phyloP scores from a whole-genome alignment of 805 yeast genomes.

The Kazachstania viticola region DNA sequence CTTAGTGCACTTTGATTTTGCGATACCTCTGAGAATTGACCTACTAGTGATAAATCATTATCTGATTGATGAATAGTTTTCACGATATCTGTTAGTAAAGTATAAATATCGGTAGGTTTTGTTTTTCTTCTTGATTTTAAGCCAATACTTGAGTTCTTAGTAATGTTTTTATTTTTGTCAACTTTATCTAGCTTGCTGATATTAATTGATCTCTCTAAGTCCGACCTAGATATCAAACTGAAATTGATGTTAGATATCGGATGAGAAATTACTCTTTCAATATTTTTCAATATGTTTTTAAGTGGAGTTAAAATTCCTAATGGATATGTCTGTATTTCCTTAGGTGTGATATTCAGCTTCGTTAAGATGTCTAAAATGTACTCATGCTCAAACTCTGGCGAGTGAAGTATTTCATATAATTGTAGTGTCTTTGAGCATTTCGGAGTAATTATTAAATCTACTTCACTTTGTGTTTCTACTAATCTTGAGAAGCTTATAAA shows the following conservation, averaged over 20 bases:
- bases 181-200: neutral
- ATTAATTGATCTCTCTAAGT: conserved; percentile 30
- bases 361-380: conserved; percentile 54
- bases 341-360: conserved; percentile 39
- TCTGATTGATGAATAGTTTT: conserved; percentile 33
- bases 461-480: conserved; percentile 40
- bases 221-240: conserved; percentile 57
- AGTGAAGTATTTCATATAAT: conserved; percentile 51
- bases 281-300: conserved; percentile 43
- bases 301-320: conserved; percentile 59
- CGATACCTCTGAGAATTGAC: neutral
- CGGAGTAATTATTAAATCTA: conserved; percentile 55
- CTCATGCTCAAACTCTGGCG: conserved; percentile 37
- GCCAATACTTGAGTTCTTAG: neutral
- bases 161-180: neutral
- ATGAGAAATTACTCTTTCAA: conserved; percentile 42
- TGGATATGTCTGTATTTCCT: conserved; percentile 59
- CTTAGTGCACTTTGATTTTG: too few species aligned
- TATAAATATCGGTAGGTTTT: conserved; percentile 9
- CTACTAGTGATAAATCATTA: conserved; percentile 7
- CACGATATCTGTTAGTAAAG: conserved; percentile 27
- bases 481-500: conserved; percentile 58
- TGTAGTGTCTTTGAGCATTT: conserved; percentile 47
- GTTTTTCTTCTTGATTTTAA: neutral
- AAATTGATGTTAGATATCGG: conserved; percentile 37